phyloP scores from a whole-genome alignment of 257 asterid genomes.

The Solanum etuberosum region DNA sequence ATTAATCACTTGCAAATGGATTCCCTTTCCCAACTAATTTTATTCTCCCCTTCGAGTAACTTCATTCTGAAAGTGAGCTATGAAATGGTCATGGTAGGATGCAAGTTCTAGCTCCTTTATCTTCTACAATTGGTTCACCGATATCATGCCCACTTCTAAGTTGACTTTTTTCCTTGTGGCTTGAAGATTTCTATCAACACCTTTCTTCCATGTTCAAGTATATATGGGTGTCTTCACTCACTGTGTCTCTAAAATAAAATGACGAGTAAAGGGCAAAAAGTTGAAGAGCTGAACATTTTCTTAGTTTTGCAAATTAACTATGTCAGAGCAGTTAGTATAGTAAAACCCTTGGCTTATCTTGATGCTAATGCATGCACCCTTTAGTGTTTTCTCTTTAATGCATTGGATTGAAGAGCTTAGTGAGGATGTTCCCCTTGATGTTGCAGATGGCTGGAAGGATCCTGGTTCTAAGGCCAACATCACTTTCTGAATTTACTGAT shows the following conservation, averaged over 20 bases:
- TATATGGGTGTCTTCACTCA: neutral
- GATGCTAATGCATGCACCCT: neutral
- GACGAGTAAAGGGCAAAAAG: neutral
- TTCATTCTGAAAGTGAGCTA: neutral
- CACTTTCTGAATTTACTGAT: conserved; percentile 64
- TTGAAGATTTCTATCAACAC: neutral
- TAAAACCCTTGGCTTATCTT: neutral
- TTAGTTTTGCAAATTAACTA: neutral
- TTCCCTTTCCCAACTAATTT: neutral
- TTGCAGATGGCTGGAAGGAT: conserved; percentile 88
- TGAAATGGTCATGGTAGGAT: neutral
- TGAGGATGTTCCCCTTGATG: neutral
- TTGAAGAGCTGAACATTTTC: neutral
- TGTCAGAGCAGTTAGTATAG: neutral
- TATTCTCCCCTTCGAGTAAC: neutral
- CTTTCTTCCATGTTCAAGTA: neutral
- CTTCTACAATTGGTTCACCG: neutral
- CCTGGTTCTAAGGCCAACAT: conserved; percentile 61
- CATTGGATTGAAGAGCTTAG: neutral
- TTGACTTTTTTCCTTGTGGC: neutral
- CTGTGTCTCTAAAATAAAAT: neutral
- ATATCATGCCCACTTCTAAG: neutral
- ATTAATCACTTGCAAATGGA: neutral
- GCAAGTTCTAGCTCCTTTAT: neutral
- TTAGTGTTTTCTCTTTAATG: neutral